Conservation (phyloP, 306 rosid species). For the Amphicarpaea edgeworthii region DNA sequence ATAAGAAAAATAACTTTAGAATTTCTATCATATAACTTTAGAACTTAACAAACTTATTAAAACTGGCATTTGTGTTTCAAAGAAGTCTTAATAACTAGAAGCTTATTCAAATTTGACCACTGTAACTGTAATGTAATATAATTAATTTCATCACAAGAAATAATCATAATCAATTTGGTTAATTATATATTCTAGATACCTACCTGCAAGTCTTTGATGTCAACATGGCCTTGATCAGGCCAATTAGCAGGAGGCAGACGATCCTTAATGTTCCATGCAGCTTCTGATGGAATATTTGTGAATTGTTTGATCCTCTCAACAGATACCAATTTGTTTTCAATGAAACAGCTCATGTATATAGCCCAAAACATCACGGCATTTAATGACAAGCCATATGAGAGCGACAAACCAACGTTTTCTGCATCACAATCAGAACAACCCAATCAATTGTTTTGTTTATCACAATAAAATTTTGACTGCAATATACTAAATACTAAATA, state of each 20-base stretch:
- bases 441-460: conserved; percentile 24
- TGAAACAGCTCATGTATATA: conserved; percentile 83
- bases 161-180: conserved; percentile 17
- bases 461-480: conserved; percentile 28
- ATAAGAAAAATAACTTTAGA: background rate
- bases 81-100: background rate
- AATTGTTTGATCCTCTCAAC: conserved; percentile 94
- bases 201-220: conserved; percentile 83
- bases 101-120: background rate
- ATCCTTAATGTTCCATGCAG: conserved; percentile 73
- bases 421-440: conserved; percentile 39
- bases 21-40: background rate
- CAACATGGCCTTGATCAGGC: conserved; percentile 87
- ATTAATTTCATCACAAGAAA: conserved; percentile 15
- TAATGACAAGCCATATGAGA: conserved; percentile 88
- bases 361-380: conserved; percentile 80
- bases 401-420: conserved; percentile 91
- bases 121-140: conserved; percentile 5
- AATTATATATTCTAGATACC: conserved; percentile 57
- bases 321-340: conserved; percentile 97
- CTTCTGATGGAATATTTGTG: conserved; percentile 80
- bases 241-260: conserved; percentile 77
- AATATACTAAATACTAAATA: conserved; percentile 1
- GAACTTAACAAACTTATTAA: background rate
- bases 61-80: background rate